Base-by-base conservation (phyloP, 352 stramenopile genomes). In the Pythium diclinum region DNA sequence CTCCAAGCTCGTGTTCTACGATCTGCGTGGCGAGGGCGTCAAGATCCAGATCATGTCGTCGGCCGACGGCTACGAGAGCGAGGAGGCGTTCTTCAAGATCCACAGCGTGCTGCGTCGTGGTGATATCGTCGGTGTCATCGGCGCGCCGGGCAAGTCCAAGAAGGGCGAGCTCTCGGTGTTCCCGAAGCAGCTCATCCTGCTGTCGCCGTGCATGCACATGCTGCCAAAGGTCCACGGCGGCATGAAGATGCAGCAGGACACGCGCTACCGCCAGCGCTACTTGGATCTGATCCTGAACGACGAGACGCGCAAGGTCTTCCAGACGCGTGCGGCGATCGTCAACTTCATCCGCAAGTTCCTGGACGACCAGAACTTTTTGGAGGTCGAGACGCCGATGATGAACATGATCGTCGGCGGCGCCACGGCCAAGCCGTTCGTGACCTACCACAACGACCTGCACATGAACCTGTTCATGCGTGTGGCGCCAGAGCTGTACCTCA, bases 311-410 rank as follows among this genome's bases (percentile, higher is more conserved):
- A 75, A 92, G 1, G 96, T 97, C 7, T 99, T 99, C 73, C 76
- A 96, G 51, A 97, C 92, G 57, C 85, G 93, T 44, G 85, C 88
- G 36, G 91, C 94, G 77, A 98, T 99, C 56, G 97, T 97, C 40
- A 97, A 96, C 44, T 91, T 90, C 53, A 91, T 99, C 23, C 89
- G 97, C 40, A 80, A 89, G 40, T 91, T 97, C 48, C 73, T 99
- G n/a, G 94, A 99, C 71, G 75, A 90, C 6, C 81, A 82, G 48
- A 77, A 93, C 38, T 99, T 99, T 70, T 73, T 99, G 38, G 97
- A 99, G 78, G 98, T 99, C 54, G 97, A 99, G 77, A 99, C 97
- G 55, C 97, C 97, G 2, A 97, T 99, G 64, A 89, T 99, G 78
- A 96, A 98, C 74, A 92, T 91, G 68, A 92, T 97, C 62, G 88